Evolutionary conservation across 2,329 filamentous ascomycete species (phyloP), one percentile per base, ranked within the genome.

Genomic region (Grosmannia penicillata): DNA sequence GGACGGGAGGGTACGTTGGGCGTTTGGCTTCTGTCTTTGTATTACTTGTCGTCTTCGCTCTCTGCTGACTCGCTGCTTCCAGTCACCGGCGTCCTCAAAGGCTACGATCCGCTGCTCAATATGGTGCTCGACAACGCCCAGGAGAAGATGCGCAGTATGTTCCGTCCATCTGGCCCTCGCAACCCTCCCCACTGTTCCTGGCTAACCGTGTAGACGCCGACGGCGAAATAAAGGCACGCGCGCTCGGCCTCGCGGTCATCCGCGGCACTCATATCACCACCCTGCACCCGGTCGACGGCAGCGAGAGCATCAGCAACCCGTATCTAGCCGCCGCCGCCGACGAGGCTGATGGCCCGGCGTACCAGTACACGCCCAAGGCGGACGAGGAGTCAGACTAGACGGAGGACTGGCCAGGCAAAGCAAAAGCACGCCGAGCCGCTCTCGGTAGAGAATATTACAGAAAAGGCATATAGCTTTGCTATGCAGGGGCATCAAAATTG

Each of bases 31-130:
- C 17, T 26, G n/a, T n/a, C n/a, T n/a, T n/a, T n/a, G n/a, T n/a
- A n/a, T n/a, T n/a, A n/a, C n/a, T n/a, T n/a, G n/a, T n/a, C n/a
- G n/a, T n/a, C n/a, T 33, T 28, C 18, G 4, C 22, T 37, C 28
- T 9, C 5, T 24, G 10, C 33, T 37, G 39, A 28, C 22, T n/a
- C n/a, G n/a, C n/a, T n/a, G n/a, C 8, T 17, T 1, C 36, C 53
- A 94, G 89, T 94, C 40, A 79, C 77, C 36, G 91, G 91, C 37
- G 84, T 76, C 1, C 68, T 98, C 30, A 96, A 96, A 60, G 91
- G 91, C 45, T 96, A 87, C 58, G 91, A 98, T 57, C 87, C 91
- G 51, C 70, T 98, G 43, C 96, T 96, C 87, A 98, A 98, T 57
- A 69, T 98, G 45, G 91, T 98, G 21, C 67, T 98, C 40, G 91